Evolutionary conservation across 176 grass and related monocot species (phyloP), one percentile per base, ranked within the genome.

Genomic region (Saccharum officinarum): DNA sequence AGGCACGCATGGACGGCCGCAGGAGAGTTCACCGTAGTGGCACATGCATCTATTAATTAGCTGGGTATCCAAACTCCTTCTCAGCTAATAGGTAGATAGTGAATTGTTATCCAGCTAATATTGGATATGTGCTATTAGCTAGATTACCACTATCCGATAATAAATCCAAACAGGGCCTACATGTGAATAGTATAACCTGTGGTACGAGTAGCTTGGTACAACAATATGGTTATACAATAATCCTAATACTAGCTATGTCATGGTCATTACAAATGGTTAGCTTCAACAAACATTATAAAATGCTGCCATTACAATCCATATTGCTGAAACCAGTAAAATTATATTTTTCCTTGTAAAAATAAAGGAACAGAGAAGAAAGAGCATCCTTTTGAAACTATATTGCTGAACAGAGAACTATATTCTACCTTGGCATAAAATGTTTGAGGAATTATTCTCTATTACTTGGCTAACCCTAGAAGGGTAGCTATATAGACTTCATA

Each of bases 261-360:
- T 65, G 13, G 4, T 64, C 10, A 41, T 63, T 40, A 10, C 11
- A 78, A 63, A 78, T 63, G 47, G 22, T 78, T 20, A 37, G 55
- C 22, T 62, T 78, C 13, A 41, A 78, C 7, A 25, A 26, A 78
- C 37, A 78, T 42, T 63, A 22, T 6, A 8, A 17, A 78, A 41
- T 3, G 12, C 23, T 17, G 22, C 3, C 1, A 71, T 25, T 70
- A 38, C n/a, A 4, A 10, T 44, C 63, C 62, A 10, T 64, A 71
- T 61, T 82, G 36, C 78, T 74, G 34, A 42, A 87, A 45, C 16
- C 17, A 71, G 4, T 38, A 47, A 41, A 28, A 82, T 61, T 44
- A 6, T 61, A 61, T 7, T 8, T 16, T 34, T 2, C 59, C 8
- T 62, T 26, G 20, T 61, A 20, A 61, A 60, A 60, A 62, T 62